A percentile compares a stretch with the other conserved stretches of the same genome.
phyloP scores from a whole-genome alignment of 106 monocot genomes.

The Dendrobium catenatum region DNA sequence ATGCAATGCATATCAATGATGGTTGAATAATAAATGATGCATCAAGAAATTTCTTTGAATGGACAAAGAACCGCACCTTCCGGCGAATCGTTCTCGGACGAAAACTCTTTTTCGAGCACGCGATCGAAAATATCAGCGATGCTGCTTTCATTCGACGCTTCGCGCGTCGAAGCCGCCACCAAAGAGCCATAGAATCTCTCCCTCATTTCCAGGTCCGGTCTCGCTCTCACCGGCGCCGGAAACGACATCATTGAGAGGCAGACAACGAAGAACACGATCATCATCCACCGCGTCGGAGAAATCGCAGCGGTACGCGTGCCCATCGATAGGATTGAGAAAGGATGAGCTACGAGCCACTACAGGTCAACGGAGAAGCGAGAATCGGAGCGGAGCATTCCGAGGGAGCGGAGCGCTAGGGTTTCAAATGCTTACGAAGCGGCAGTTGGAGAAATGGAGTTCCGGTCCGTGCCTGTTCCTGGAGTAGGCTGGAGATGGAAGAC shows the following conservation, averaged over 20 bases:
- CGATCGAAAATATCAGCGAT: constrained; percentile 91
- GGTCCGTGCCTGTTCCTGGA: too few species aligned
- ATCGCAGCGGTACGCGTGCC: neutral
- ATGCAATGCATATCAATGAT: neutral
- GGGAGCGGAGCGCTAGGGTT: neutral
- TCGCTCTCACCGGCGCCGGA: constrained; percentile 16
- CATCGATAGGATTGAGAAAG: neutral
- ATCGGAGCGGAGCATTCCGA: neutral
- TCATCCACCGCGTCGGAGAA: neutral
- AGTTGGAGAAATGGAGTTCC: too few species aligned
- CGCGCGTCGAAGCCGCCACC: constrained; percentile 12
- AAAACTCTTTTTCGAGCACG: constrained; percentile 96
- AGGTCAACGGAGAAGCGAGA: neutral
- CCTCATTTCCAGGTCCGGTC: constrained; percentile 86
- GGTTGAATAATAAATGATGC: neutral
- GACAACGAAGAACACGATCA: neutral
- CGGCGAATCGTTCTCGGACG: constrained; percentile 57
- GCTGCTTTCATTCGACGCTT: constrained; percentile 46
- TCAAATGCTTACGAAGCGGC: neutral
- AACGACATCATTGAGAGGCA: constrained; percentile 8
- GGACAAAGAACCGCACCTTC: constrained; percentile 33
- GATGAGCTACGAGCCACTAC: neutral
- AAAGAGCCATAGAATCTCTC: constrained; percentile 82
- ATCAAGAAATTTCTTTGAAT: neutral
- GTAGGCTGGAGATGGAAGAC: too few species aligned